Percentiles rank a stretch among this genome's conserved stretches.
These are phyloP conservation scores for Ustilago crameri DNA, from an alignment of 1,284 basidiomycete genomes.

Conservation along the genomic window DNA sequence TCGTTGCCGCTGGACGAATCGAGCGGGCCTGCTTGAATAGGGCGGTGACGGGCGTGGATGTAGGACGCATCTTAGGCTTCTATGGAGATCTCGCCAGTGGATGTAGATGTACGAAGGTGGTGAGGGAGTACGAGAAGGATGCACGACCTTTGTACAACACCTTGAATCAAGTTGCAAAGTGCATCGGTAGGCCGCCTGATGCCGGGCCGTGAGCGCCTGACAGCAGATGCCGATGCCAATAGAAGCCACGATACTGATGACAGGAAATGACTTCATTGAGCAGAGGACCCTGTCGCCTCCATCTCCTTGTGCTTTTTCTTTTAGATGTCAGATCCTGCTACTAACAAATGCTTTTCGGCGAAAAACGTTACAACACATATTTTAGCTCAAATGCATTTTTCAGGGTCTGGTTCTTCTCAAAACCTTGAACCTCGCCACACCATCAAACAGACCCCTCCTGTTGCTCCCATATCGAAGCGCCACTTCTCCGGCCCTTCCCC, in stretches of 20 bases:
- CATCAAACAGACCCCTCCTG: too few species aligned
- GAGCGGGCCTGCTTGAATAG: background rate
- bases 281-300: background rate
- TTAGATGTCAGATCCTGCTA: background rate
- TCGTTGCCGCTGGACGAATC: background rate
- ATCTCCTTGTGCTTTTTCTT: background rate
- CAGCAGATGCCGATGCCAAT: too few species aligned
- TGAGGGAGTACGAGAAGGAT: background rate
- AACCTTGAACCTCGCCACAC: background rate
- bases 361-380: background rate
- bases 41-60: background rate
- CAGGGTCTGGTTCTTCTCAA: slow-evolving; percentile 4
- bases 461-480: too few species aligned
- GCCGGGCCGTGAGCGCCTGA: too few species aligned
- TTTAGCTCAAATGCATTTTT: background rate
- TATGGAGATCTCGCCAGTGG: background rate
- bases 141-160: background rate
- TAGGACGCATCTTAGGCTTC: background rate
- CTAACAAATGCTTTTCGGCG: too few species aligned
- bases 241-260: background rate
- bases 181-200: too few species aligned
- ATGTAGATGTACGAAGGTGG: too few species aligned
- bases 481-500: too few species aligned
- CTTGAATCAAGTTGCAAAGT: too few species aligned
- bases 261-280: slow-evolving; percentile 9